Conservation (phyloP, 1,284 basidiomycete species). For the Ganoderma multipileum region DNA sequence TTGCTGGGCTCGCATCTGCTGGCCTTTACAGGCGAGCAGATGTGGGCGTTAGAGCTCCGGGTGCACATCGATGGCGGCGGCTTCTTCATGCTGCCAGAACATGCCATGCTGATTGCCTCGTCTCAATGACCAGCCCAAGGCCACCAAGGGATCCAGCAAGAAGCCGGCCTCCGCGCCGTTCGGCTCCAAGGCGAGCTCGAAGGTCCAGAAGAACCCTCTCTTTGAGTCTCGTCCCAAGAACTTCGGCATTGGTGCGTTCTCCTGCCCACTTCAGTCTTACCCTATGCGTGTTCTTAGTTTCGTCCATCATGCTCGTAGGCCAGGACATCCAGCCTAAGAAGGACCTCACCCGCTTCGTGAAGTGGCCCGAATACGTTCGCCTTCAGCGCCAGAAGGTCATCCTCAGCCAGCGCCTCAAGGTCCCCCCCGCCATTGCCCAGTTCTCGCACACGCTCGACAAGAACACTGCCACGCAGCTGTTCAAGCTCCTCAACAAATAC, state of each 20-base stretch:
- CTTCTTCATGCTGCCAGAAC: constrained; percentile 41
- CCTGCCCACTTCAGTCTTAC: neutral
- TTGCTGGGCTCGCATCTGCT: constrained; percentile 54
- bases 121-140: constrained; percentile 92
- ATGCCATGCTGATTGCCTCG: constrained; percentile 65
- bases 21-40: constrained; percentile 33
- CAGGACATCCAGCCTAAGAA: constrained; percentile 92
- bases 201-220: constrained; percentile 93
- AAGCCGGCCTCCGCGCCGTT: constrained; percentile 82
- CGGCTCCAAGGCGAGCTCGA: constrained; percentile 73
- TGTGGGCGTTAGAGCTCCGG: constrained; percentile 75
- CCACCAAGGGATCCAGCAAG: constrained; percentile 70
- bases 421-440: constrained; percentile 97
- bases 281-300: constrained; percentile 1
- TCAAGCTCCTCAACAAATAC: constrained; percentile 98
- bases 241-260: constrained; percentile 90
- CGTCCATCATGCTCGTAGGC: constrained; percentile 55
- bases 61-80: constrained; percentile 48
- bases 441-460: constrained; percentile 99
- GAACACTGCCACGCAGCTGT: constrained; percentile 98
- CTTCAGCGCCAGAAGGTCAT: constrained; percentile 99
- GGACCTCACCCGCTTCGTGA: constrained; percentile 98
- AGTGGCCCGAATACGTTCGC: constrained; percentile 99
- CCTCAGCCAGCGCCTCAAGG: constrained; percentile 98
- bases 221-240: constrained; percentile 92